Evolutionary conservation across 441 rosid genomes (phyloP).

Genomic region (Viola pubescens): DNA sequence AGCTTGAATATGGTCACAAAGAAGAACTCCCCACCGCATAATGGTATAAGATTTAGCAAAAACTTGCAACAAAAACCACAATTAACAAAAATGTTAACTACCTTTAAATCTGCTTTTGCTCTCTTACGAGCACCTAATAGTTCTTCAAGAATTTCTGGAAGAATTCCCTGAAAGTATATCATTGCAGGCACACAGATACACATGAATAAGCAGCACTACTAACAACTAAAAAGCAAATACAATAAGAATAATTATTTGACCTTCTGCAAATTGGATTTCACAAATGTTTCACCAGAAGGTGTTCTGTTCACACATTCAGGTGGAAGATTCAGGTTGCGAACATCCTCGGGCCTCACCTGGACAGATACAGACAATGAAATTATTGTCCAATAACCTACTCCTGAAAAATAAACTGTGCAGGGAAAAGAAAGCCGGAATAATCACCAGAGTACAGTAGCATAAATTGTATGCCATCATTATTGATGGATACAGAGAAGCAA

Average conservation of each 20-base stretch:
- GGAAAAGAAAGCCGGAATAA: conserved; percentile 18
- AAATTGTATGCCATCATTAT: conserved; percentile 99
- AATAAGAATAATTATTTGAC: conserved; percentile 23
- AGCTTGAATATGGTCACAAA: not conserved
- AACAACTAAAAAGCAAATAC: not conserved
- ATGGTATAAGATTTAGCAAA: not conserved
- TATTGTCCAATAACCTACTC: conserved; percentile 3
- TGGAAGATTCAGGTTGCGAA: conserved; percentile 67
- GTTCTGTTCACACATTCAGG: conserved; percentile 82
- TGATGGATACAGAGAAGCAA: conserved; percentile 96
- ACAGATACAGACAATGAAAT: conserved; percentile 21
- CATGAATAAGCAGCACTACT: no score
- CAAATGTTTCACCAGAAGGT: conserved; percentile 94
- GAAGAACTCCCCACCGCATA: conserved; percentile 4
- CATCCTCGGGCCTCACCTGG: conserved; percentile 90
- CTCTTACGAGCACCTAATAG: conserved; percentile 83
- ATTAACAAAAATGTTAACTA: conserved; percentile 18
- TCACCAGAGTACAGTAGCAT: conserved; percentile 94
- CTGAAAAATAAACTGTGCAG: not conserved
- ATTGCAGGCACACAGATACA: no score
- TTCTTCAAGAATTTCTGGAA: conserved; percentile 99
- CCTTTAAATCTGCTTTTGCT: conserved; percentile 98
- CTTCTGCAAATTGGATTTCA: conserved; percentile 80
- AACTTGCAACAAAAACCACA: not conserved
- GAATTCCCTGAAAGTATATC: conserved; percentile 61